A percentile compares a stretch with the other conserved stretches of the same genome.
Conservation (phyloP, 1,284 basidiomycete species). For the Rhodotorula sp. region DNA sequence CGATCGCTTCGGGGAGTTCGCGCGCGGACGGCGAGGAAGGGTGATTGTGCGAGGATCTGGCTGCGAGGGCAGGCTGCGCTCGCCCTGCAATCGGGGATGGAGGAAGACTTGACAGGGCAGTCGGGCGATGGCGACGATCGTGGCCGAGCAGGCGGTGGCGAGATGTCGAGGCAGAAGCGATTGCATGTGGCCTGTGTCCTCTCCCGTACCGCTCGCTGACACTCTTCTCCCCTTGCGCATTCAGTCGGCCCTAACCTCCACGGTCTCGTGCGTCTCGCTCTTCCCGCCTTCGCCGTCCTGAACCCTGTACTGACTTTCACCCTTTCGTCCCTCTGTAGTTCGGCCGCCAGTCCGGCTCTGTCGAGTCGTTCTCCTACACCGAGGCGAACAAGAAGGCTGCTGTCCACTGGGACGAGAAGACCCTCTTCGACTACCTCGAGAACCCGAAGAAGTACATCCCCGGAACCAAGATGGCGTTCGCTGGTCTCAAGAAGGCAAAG, state of each 20-base stretch:
- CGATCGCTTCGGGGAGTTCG: background rate
- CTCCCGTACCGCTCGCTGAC: background rate
- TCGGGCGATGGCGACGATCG: too few relatives aligned
- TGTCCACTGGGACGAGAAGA: constrained; percentile 77
- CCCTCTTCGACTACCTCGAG: constrained; percentile 83
- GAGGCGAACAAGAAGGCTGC: constrained; percentile 96
- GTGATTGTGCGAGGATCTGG: too few relatives aligned
- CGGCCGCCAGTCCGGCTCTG: constrained; percentile 88
- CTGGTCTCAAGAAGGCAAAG: constrained; percentile 87
- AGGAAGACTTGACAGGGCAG: too few relatives aligned
- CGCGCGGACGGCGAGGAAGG: background rate
- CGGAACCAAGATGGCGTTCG: constrained; percentile 83
- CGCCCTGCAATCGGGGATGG: too few relatives aligned
- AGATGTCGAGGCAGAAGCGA: too few relatives aligned
- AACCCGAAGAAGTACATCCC: constrained; percentile 73
- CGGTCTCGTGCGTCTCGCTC: constrained; percentile 58
- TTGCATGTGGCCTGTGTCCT: background rate
- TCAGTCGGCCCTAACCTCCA: constrained; percentile 88
- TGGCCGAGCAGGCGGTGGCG: too few relatives aligned
- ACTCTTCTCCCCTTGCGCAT: background rate
- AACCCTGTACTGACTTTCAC: constrained; percentile 48
- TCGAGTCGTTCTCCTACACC: constrained; percentile 75
- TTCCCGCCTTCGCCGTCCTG: background rate
- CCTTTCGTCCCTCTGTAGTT: constrained; percentile 53
- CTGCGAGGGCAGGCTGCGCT: too few relatives aligned